These are phyloP conservation scores for Rhododendron mucronatum DNA, from an alignment of 148 eudicot species.

Conservation along the genomic window DNA sequence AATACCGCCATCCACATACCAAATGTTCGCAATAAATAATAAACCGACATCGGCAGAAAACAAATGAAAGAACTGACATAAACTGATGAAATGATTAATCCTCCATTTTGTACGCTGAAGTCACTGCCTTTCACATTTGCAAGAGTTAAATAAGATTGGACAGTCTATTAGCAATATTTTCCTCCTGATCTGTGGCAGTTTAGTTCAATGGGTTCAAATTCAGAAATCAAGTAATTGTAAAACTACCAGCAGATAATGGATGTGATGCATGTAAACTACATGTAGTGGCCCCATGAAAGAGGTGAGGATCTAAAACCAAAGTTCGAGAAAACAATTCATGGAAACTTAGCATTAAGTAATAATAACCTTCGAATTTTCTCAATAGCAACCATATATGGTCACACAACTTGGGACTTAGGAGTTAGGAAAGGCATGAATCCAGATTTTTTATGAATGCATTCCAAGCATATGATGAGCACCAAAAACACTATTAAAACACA, in stretches of 20 bases:
- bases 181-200: neutral
- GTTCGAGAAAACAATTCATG: neutral
- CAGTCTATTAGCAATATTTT: neutral
- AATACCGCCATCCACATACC: neutral
- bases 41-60: neutral
- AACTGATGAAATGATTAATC: neutral
- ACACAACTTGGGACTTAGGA: neutral
- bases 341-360: neutral
- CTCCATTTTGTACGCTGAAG: neutral
- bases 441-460: neutral
- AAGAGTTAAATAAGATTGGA: neutral
- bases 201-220: neutral
- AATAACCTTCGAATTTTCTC: neutral
- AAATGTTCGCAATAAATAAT: neutral
- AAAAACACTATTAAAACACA: neutral
- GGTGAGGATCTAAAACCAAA: neutral
- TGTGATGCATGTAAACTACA: neutral
- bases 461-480: neutral
- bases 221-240: neutral
- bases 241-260: neutral
- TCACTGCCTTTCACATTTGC: neutral
- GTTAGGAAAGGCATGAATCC: neutral
- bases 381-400: neutral
- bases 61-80: neutral
- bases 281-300: neutral